phyloP scores from a whole-genome alignment of 2,329 filamentous ascomycete species.

The Amesomyces nigricolor region DNA sequence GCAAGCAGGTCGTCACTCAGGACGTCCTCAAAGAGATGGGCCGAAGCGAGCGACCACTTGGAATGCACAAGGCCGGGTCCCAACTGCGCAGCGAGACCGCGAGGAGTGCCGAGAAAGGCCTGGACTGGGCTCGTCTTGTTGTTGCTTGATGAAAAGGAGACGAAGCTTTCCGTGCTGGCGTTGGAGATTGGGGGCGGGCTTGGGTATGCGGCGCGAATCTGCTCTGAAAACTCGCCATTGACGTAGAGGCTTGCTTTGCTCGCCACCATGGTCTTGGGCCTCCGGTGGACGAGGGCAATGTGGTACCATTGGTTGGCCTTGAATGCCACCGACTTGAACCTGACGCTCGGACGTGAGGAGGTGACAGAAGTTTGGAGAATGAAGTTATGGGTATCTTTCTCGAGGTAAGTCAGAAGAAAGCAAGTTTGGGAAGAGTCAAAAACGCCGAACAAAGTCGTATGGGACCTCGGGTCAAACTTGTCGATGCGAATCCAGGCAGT shows the following conservation, averaged over 20 bases:
- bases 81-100: constrained; percentile 71
- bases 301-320: constrained; percentile 83
- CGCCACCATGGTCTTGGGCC: constrained; percentile 65
- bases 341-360: constrained; percentile 78
- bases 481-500: constrained; percentile 86
- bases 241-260: constrained; percentile 86
- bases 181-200: constrained; percentile 62
- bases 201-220: constrained; percentile 84
- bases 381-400: constrained; percentile 87
- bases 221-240: constrained; percentile 89
- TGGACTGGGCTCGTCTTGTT: constrained; percentile 67
- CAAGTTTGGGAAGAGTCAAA: constrained; percentile 90
- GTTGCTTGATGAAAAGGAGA: constrained; percentile 57
- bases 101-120: constrained; percentile 88
- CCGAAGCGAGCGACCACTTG: constrained; percentile 83
- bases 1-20: constrained; percentile 88
- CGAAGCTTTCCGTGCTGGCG: constrained; percentile 61
- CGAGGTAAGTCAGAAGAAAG: constrained; percentile 88
- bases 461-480: constrained; percentile 72
- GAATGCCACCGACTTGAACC: constrained; percentile 82
- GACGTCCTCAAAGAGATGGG: constrained; percentile 80
- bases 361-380: constrained; percentile 94
- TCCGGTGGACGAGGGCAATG: constrained; percentile 78
- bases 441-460: constrained; percentile 93
- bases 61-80: constrained; percentile 69